Percentiles rank a stretch among this genome's conserved stretches.
Evolutionary conservation across 2,329 filamentous ascomycete genomes (phyloP).

Genomic region (Chaetomium olivaceum): DNA sequence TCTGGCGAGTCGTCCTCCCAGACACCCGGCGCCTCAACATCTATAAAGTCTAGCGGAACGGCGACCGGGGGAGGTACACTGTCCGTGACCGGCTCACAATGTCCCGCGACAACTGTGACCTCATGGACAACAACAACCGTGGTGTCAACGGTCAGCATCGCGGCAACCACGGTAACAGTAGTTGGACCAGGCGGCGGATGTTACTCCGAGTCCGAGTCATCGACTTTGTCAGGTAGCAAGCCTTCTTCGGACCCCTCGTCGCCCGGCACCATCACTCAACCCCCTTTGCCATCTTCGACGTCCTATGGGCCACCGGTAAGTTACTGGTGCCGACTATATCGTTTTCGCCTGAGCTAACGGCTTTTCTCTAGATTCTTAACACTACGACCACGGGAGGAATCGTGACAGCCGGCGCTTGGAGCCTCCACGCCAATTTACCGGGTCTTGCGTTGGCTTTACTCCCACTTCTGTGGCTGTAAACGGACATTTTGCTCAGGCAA

Average conservation of each 20-base stretch:
- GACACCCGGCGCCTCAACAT: neutral
- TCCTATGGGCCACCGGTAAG: constrained; percentile 5
- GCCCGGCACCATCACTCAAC: neutral
- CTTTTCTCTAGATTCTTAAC: neutral
- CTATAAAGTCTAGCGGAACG: neutral
- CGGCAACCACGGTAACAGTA: constrained; percentile 19
- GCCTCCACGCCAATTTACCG: neutral
- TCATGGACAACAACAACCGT: constrained; percentile 24
- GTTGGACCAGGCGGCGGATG: neutral
- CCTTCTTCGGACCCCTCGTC: neutral
- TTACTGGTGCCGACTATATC: neutral
- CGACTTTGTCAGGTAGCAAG: neutral
- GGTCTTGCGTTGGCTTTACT: neutral
- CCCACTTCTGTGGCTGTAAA: neutral
- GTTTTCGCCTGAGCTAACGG: neutral
- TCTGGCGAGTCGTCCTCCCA: neutral
- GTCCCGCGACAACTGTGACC: constrained; percentile 17
- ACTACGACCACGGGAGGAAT: neutral
- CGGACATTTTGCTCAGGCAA: neutral
- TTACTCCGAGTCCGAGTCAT: neutral
- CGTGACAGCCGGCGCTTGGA: neutral
- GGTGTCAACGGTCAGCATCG: constrained; percentile 20
- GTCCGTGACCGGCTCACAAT: constrained; percentile 8
- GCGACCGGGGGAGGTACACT: neutral
- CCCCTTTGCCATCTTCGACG: constrained; percentile 7